Base-by-base conservation (phyloP, 129 eudicot genomes). In the Solidago caesia region DNA sequence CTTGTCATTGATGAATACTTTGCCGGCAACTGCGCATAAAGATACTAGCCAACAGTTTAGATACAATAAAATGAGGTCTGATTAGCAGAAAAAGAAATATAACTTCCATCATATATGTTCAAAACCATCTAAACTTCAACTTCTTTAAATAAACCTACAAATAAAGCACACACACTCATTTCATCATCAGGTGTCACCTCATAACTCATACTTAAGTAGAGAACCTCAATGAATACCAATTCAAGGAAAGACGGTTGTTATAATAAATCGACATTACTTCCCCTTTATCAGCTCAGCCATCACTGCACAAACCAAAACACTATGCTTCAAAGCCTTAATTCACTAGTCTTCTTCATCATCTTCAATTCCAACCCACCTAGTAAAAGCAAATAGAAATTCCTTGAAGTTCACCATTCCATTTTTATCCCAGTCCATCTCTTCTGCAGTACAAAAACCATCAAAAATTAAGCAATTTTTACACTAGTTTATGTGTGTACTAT, bases 381-480 rank as follows among this genome's bases (percentile, higher is more conserved):
- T 90, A 68, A 93, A 89, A 64, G 96, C 92, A 80, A 93, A 93
- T 59, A 93, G 88, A 71, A 90, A 93, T 44, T 93, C 98, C 79
- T 93, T 93, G 77, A 88, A 93, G 85, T 86, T 90, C 70, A 93
- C 96, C 85, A 77, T 90, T 80, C 98, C 98, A 73, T 93, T 93
- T 60, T 83, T 88, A 75, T 90, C 97, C 97, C 97, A 93, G 72
- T 93, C 98, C 98, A 93, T 93, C 81, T 93, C 97, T 33, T 93
- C 98, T 90, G 92, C 83, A 80, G 74, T 56, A 44, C 27, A 72
- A 82, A 7, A 58, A 70, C 48, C 15, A 29, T 7, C 41, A 26
- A 74, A 26, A 74, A 44, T 53, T 77, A 42, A 64, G 67, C 43
- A 57, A 15, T 68, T 66, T 5, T 52, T 57, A 66, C 43, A 0